These are phyloP conservation scores for Lactifluus rugatus DNA, from an alignment of 768 basidiomycete genomes.

Conservation along the genomic window DNA sequence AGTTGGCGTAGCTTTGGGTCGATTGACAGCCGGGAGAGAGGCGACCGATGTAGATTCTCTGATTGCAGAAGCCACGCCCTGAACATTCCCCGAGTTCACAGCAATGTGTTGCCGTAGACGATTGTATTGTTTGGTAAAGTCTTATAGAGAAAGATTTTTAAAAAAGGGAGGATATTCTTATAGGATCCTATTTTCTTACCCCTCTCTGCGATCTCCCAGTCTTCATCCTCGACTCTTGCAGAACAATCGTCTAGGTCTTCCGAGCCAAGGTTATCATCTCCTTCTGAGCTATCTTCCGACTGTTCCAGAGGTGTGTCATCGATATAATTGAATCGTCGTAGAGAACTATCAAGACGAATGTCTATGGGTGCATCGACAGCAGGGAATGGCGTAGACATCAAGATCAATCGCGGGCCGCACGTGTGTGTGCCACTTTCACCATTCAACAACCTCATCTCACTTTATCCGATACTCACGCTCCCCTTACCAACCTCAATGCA, in stretches of 20 bases:
- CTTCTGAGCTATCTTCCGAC: conserved; percentile 27
- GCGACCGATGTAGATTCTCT: conserved; percentile 44
- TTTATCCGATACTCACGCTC: too few species aligned
- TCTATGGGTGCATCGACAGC: conserved; percentile 28
- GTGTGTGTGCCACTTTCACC: too few species aligned
- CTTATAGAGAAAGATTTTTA: conserved; percentile 32
- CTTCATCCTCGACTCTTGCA: conserved; percentile 66
- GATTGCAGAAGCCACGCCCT: conserved; percentile 45
- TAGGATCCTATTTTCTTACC: conserved; percentile 34
- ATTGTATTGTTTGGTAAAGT: conserved; percentile 99
- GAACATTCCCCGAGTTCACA: conserved; percentile 63
- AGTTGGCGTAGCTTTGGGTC: conserved; percentile 35
- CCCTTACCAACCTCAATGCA: too few species aligned
- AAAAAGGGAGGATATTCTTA: neutral
- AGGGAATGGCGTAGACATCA: conserved; percentile 2
- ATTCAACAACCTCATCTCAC: too few species aligned
- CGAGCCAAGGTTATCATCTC: conserved; percentile 24
- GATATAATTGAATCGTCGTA: conserved; percentile 27
- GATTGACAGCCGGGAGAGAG: conserved; percentile 62
- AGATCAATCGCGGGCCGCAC: too few species aligned
- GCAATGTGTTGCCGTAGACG: conserved; percentile 86
- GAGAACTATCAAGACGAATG: conserved; percentile 62
- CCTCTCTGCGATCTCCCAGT: conserved; percentile 81
- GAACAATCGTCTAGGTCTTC: conserved; percentile 33
- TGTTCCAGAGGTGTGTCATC: conserved; percentile 27